Percentiles rank a stretch among this genome's conserved stretches.
Conservation (phyloP, 2,329 filamentous ascomycete genomes). For the Botryotinia narcissicola region DNA sequence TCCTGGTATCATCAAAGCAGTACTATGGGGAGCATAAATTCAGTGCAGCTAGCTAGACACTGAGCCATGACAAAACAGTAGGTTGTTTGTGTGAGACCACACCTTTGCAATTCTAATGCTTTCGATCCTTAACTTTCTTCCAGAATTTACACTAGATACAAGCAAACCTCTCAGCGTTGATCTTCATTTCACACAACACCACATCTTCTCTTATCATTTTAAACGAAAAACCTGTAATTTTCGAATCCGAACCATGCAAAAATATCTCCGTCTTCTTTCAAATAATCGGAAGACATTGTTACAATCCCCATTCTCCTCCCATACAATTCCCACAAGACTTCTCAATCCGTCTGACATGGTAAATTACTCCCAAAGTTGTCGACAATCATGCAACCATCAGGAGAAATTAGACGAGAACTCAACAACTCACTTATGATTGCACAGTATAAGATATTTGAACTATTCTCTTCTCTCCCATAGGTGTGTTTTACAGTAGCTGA, state of each 20-base stretch:
- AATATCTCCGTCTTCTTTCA: neutral
- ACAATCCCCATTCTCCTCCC: fast-evolving
- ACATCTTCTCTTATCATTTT: neutral
- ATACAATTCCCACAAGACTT: fast-evolving
- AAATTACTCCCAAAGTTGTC: neutral
- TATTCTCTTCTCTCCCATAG: neutral
- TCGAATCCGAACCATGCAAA: neutral
- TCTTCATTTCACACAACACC: neutral
- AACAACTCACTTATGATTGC: neutral
- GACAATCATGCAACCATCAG: neutral
- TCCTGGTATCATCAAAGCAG: neutral
- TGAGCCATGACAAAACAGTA: neutral
- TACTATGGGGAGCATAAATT: neutral
- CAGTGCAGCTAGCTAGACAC: neutral
- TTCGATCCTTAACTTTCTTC: neutral
- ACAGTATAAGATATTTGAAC: neutral
- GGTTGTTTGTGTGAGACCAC: neutral
- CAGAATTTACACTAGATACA: neutral
- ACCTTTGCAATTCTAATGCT: neutral
- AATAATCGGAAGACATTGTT: neutral
- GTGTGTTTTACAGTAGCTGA: neutral
- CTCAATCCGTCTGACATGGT: fast-evolving
- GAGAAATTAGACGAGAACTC: neutral
- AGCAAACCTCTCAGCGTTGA: fast-evolving
- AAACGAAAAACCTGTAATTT: neutral